These are phyloP conservation scores for Setaria viridis DNA, from an alignment of 202 grass and related monocot genomes.

Conservation along the genomic window DNA sequence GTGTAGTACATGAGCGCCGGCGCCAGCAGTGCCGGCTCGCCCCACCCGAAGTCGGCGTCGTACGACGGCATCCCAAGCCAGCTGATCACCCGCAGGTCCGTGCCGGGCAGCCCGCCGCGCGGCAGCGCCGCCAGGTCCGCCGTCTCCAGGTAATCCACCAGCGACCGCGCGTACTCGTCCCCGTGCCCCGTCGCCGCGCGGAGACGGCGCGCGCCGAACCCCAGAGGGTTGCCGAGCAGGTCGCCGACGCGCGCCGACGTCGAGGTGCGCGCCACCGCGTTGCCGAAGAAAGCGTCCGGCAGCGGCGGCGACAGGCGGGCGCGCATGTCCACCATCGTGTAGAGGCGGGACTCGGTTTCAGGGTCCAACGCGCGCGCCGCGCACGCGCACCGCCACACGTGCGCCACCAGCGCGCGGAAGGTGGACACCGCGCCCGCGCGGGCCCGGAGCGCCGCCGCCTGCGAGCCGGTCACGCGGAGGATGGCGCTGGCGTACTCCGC, in stretches of 20 bases:
- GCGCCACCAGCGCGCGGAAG: slow-evolving; percentile 60
- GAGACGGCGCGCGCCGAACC: slow-evolving; percentile 35
- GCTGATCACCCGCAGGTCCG: slow-evolving; percentile 64
- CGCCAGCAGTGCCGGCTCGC: slow-evolving; percentile 51
- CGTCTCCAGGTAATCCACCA: slow-evolving; percentile 66
- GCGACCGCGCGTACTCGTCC: slow-evolving; percentile 53
- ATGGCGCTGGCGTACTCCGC: slow-evolving; percentile 45
- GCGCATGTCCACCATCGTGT: slow-evolving; percentile 64
- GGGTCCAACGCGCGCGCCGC: slow-evolving; percentile 42
- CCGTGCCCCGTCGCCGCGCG: slow-evolving; percentile 50
- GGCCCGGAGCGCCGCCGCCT: slow-evolving; percentile 50
- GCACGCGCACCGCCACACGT: slow-evolving; percentile 70
- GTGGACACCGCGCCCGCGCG: slow-evolving; percentile 34
- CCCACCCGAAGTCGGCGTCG: slow-evolving; percentile 77
- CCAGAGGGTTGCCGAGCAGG: slow-evolving; percentile 20
- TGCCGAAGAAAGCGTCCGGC: slow-evolving; percentile 62
- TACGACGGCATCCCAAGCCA: slow-evolving; percentile 60
- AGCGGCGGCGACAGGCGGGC: slow-evolving; percentile 57
- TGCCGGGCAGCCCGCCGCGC: slow-evolving; percentile 19
- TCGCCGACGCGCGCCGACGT: slow-evolving; percentile 37
- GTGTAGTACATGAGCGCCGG: slow-evolving; percentile 48
- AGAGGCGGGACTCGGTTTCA: slow-evolving; percentile 48
- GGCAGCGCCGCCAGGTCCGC: slow-evolving; percentile 29
- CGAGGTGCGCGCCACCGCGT: slow-evolving; percentile 59
- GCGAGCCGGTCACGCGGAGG: slow-evolving; percentile 51